Base-by-base conservation (phyloP, 805 yeast genomes). In the Vanderwaltozyma tropicalis region DNA sequence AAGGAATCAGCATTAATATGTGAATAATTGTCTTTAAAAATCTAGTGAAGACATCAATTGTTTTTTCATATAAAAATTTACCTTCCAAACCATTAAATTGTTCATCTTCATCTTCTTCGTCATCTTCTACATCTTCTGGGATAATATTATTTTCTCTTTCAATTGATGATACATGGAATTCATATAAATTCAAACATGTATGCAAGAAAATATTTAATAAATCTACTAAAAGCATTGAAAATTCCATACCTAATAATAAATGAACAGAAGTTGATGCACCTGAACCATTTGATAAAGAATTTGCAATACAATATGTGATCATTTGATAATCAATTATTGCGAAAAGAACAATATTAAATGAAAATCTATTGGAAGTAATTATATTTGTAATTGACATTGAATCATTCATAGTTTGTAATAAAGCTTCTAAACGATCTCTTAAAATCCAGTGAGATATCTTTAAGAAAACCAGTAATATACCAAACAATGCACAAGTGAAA, bases 381-480 rank as follows among this genome's bases (percentile, higher is more conserved):
- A 56, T 38, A 3, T 67, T 31, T 55, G 52, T 12, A 61, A 45
- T 19, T 63, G 56, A 33, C 45, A 54, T 34, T 48, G 48, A 4
- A 56, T 61, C 43, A 51, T 54, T 38, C 54, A 62, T 20, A 61
- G 62, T 59, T 50, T 74, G 80, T 49, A 69, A 66, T 4, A 72
- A 44, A 37, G 61, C 58, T 31, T 72, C 78, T 39, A 71, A 53
- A 32, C 78, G 45, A 63, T 66, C 69, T 28, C 47, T 52, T 31
- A 80, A 57, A 1, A 92, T 69, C 77, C 94, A 80, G 53, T 87
- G 95, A 63, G 81, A 76, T 2, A 80, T 76, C 51, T 79, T 80
- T 52, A 75, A 57, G 55, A 69, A 67, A 50, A 76, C 51, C 44
- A 77, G 49, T 12, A 64, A 49, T 5, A 61, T 42, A 3, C 68